Percentiles rank a stretch among this genome's conserved stretches.
phyloP scores from a whole-genome alignment of 805 yeast genomes.

The Candida argentea region DNA sequence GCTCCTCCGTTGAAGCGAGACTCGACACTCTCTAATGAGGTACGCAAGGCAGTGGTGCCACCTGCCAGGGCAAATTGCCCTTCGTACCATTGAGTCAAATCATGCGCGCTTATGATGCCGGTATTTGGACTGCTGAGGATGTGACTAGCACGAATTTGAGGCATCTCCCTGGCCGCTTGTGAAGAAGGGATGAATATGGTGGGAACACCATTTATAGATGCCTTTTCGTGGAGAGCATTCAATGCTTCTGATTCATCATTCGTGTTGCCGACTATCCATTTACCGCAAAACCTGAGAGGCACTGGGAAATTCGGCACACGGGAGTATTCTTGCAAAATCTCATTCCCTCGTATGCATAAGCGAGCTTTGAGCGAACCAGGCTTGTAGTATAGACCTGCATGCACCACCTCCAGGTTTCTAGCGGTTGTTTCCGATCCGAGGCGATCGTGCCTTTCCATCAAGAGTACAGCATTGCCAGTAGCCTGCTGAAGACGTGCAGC shows the following conservation, averaged over 20 bases:
- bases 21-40: conserved; percentile 34
- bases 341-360: conserved; percentile 69
- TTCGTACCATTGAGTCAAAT: conserved; percentile 50
- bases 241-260: conserved; percentile 53
- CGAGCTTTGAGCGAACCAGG: conserved; percentile 52
- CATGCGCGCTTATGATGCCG: conserved; percentile 79
- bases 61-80: conserved; percentile 44
- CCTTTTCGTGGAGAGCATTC: conserved; percentile 25
- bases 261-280: conserved; percentile 81
- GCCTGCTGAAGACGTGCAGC: conserved; percentile 53
- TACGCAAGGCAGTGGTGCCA: conserved; percentile 57
- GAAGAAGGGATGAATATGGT: conserved; percentile 43
- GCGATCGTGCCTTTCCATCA: conserved; percentile 58
- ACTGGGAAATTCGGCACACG: conserved; percentile 25
- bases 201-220: conserved; percentile 32
- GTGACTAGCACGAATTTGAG: conserved; percentile 50
- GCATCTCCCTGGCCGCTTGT: conserved; percentile 35
- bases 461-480: conserved; percentile 41
- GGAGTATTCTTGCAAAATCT: conserved; percentile 50
- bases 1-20: not conserved
- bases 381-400: conserved; percentile 84
- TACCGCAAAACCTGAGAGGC: conserved; percentile 58
- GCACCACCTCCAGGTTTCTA: conserved; percentile 89
- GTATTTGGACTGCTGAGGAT: conserved; percentile 69
- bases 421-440: conserved; percentile 77